These are phyloP conservation scores for Tetrapisispora arboricola DNA, from an alignment of 805 yeast species.

Conservation along the genomic window DNA sequence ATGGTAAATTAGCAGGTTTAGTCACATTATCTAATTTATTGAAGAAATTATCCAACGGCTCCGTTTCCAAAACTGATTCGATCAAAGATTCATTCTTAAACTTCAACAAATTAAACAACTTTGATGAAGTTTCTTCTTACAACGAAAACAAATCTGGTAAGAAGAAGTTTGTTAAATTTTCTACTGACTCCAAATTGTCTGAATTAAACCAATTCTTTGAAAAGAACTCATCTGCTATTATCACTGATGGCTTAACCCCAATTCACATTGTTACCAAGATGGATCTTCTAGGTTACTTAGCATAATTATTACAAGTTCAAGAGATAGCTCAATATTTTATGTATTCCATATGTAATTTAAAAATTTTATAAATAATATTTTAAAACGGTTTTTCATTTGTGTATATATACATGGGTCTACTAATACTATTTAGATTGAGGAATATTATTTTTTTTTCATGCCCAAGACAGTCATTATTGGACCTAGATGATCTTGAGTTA, in stretches of 20 bases:
- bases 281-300: conserved; percentile 52
- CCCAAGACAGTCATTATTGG: conserved; percentile 23
- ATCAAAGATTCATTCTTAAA: conserved; percentile 47
- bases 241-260: conserved; percentile 67
- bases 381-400: neutral
- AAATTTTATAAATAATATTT: neutral
- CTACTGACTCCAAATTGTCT: conserved; percentile 51
- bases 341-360: neutral
- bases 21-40: conserved; percentile 66
- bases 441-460: conserved; percentile 12
- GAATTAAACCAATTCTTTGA: conserved; percentile 73
- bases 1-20: conserved; percentile 60
- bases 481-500: conserved; percentile 22
- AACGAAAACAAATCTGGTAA: conserved; percentile 52
- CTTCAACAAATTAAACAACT: conserved; percentile 60
- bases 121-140: conserved; percentile 48
- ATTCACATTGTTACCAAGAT: conserved; percentile 82
- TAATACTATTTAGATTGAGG: neutral
- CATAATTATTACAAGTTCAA: conserved; percentile 9
- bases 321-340: neutral
- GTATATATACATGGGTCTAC: neutral
- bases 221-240: conserved; percentile 74
- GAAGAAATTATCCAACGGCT: conserved; percentile 53
- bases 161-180: conserved; percentile 57
- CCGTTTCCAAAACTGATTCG: conserved; percentile 45